Evolutionary conservation across 78 protist genomes (phyloP).

Genomic region (Pelomyxa schiedti): DNA sequence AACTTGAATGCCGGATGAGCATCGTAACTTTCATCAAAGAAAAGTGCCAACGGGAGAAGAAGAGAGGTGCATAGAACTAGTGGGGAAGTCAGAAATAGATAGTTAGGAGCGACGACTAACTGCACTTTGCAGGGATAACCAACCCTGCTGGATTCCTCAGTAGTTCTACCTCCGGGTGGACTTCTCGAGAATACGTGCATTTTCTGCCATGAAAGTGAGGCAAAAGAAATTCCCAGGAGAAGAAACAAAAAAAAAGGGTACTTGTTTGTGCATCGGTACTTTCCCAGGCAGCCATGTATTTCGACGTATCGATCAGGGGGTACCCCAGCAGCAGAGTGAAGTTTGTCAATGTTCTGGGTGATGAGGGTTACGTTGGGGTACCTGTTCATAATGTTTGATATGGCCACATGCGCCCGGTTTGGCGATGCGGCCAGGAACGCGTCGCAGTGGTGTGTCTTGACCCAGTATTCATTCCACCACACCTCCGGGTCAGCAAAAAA

Average conservation of each 20-base stretch:
- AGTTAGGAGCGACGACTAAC: background rate
- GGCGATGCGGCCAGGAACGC: background rate
- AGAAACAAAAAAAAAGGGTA: background rate
- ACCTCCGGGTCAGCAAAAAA: background rate
- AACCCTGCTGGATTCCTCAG: background rate
- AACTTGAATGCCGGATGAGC: background rate
- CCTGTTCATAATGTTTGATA: background rate
- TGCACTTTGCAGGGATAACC: background rate
- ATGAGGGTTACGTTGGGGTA: background rate
- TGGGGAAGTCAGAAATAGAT: background rate
- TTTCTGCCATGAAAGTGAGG: background rate
- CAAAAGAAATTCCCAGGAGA: background rate
- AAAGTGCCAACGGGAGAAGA: background rate
- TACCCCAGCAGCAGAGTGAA: background rate
- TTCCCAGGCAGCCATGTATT: background rate
- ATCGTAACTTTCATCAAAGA: background rate
- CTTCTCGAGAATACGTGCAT: background rate
- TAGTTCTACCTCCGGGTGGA: background rate
- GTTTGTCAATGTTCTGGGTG: background rate
- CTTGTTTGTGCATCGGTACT: background rate
- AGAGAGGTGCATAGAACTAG: background rate
- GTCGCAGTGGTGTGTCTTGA: background rate
- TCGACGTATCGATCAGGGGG: background rate
- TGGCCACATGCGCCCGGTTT: background rate
- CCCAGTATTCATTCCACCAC: background rate